A percentile compares a stretch with the other conserved stretches of the same genome.
phyloP scores from a whole-genome alignment of 257 asterid species.

The Solanum gracilifrons region DNA sequence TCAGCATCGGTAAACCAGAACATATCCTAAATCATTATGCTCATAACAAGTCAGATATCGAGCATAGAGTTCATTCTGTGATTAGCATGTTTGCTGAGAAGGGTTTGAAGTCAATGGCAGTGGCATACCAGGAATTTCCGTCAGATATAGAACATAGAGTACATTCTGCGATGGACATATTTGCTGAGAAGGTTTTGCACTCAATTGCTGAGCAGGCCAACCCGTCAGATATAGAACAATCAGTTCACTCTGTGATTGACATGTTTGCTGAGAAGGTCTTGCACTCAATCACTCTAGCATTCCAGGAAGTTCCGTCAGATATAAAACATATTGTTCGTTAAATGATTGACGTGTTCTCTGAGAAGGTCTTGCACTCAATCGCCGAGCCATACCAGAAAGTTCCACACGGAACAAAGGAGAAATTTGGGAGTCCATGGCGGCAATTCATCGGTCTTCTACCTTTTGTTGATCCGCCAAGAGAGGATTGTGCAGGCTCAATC shows the following conservation, averaged over 20 bases:
- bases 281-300: constrained; percentile 32
- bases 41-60: constrained; percentile 30
- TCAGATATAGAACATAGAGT: background rate
- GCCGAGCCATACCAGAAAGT: constrained; percentile 38
- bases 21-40: constrained; percentile 30
- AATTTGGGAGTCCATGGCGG: constrained; percentile 43
- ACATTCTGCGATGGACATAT: constrained; percentile 25
- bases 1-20: constrained; percentile 95
- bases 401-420: constrained; percentile 33
- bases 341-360: constrained; percentile 38
- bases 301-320: constrained; percentile 28
- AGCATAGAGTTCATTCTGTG: constrained; percentile 35
- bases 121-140: constrained; percentile 39
- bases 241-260: constrained; percentile 20
- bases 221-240: constrained; percentile 23
- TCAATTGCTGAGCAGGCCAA: constrained; percentile 29
- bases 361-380: constrained; percentile 33
- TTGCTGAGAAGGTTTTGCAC: constrained; percentile 37
- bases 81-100: constrained; percentile 39
- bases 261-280: constrained; percentile 37
- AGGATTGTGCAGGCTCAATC: constrained; percentile 27
- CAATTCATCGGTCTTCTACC: constrained; percentile 30
- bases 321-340: background rate
- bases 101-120: constrained; percentile 34
- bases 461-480: constrained; percentile 33